These are phyloP conservation scores for Brassica rapa DNA, from an alignment of 345 rosid species.

Conservation along the genomic window DNA sequence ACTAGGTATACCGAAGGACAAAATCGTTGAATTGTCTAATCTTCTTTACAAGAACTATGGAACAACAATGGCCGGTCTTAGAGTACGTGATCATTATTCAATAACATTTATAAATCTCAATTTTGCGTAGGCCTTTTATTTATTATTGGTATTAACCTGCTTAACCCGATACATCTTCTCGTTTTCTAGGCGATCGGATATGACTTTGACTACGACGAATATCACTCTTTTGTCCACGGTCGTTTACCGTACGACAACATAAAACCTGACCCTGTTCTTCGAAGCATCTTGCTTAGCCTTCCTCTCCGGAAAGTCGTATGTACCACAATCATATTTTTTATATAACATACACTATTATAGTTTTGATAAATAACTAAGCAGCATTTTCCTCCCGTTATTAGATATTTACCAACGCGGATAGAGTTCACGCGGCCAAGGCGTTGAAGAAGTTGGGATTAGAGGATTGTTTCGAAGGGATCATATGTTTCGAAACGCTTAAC, in stretches of 20 bases:
- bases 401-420: slow-evolving; percentile 95
- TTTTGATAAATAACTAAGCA: neutral
- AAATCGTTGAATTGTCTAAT: slow-evolving; percentile 64
- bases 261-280: slow-evolving; percentile 79
- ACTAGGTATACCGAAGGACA: slow-evolving; percentile 69
- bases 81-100: slow-evolving; percentile 51
- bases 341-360: slow-evolving; percentile 1
- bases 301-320: slow-evolving; percentile 88
- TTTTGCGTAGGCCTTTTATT: neutral
- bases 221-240: slow-evolving; percentile 91
- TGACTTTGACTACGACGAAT: slow-evolving; percentile 89
- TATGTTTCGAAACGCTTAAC: slow-evolving; percentile 92
- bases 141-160: neutral
- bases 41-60: slow-evolving; percentile 87
- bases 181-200: slow-evolving; percentile 80
- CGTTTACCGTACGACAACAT: slow-evolving; percentile 87
- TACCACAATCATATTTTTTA: slow-evolving; percentile 16
- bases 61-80: slow-evolving; percentile 98
- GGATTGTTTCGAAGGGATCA: slow-evolving; percentile 92
- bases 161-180: slow-evolving; percentile 10
- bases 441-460: slow-evolving; percentile 76
- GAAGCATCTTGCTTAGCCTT: slow-evolving; percentile 70
- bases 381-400: slow-evolving; percentile 20
- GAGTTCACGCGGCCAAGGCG: slow-evolving; percentile 66
- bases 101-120: neutral